phyloP scores from a whole-genome alignment of 164 flowering plant genomes.

The Vitis rupestris region DNA sequence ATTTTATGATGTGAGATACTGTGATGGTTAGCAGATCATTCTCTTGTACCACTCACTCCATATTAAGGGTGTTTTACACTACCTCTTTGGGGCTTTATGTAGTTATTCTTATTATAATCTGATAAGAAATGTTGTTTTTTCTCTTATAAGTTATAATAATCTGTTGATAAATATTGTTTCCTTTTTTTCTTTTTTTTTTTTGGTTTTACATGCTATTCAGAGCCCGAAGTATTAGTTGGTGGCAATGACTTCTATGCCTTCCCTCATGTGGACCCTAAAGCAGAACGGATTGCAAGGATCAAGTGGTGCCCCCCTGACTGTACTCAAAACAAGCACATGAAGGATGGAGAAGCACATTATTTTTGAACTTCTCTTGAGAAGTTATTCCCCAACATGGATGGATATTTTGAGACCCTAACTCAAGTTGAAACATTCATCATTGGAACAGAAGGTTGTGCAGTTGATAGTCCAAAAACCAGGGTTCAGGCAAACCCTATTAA shows the following conservation, averaged over 20 bases:
- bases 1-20: background rate
- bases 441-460: constrained; percentile 6
- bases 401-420: constrained; percentile 18
- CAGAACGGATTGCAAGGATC: constrained; percentile 84
- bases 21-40: constrained; percentile 21
- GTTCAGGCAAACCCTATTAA: constrained; percentile 13
- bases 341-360: constrained; percentile 16
- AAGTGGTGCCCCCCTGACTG: constrained; percentile 53
- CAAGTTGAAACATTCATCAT: constrained; percentile 11
- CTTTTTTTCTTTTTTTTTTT: background rate
- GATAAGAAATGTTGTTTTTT: too few species aligned
- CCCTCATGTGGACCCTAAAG: constrained; percentile 75
- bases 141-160: background rate
- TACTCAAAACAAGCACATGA: constrained; percentile 13
- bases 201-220: constrained; percentile 37
- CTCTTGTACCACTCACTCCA: constrained; percentile 43
- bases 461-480: constrained; percentile 6
- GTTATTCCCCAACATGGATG: constrained; percentile 20
- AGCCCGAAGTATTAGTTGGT: constrained; percentile 69
- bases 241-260: constrained; percentile 97
- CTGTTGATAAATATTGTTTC: background rate
- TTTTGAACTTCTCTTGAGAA: constrained; percentile 19
- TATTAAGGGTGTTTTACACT: constrained; percentile 27
- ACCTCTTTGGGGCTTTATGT: too few species aligned
- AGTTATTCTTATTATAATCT: too few species aligned